Base-by-base conservation (phyloP, 768 basidiomycete genomes). In the Gymnopilus junonius region DNA sequence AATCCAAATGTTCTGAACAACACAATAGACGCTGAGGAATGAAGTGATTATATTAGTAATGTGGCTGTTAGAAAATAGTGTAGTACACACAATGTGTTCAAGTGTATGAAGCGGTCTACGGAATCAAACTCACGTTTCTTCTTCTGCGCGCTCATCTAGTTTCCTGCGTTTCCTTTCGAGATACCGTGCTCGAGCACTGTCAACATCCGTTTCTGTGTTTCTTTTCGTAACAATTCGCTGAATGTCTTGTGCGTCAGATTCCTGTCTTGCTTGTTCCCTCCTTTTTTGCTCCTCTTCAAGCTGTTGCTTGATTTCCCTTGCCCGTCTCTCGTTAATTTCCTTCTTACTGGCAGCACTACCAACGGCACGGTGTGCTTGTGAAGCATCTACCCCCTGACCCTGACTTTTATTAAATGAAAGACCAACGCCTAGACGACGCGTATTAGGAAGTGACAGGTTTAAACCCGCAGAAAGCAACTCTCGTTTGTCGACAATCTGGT, bases 401-500 rank as follows among this genome's bases (percentile, higher is more conserved):
- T 67, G 68, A 17, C 63, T 63, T n/a, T 69, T 65, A 43, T 73
- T 66, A 11, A 69, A 29, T 4, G 68, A 68, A 37, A 71, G 70
- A 43, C 81, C 80, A 51, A 82, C 71, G 15, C 88, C 88, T n/a
- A 92, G 79, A 55, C 82, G 82, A 60, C 94, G 83, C 5, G 92
- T 94, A 71, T 94, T 92, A 37, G 91, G 87, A 63, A 92, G 85
- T 34, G 93, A 88, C 46, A 99, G 83, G 73, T 99, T 99, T 59
- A 99, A 79, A 2, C 97, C 97, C 4, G 97, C 96, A 21, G 90
- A 87, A 46, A 99, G 81, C 8, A 99, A 80, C 56, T 96, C 93
- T 59, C 96, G 89, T 72, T 96, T 95, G 79, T 99, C 97, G 51
- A 99, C 91, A 48, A 99, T 95, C 73, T 96, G 93, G 69, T 95